Evolutionary conservation across 192 early-diverging fungal species (phyloP), one percentile per base, ranked within the genome.

Genomic region (Podila epigama): DNA sequence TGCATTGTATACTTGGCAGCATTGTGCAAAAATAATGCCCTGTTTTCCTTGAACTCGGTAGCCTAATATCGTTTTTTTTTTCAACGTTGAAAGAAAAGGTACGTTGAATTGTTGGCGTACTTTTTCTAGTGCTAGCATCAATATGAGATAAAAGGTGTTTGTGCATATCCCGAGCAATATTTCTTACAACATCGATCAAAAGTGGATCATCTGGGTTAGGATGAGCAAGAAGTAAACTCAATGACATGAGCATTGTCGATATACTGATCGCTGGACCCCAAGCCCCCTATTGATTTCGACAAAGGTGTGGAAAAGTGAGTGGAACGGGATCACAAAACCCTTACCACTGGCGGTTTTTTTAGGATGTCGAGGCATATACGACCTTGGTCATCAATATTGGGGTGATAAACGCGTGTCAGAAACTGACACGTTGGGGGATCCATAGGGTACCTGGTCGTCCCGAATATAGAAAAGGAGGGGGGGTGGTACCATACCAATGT

Each of bases 121-220:
- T 13, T 18, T 20, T 13, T 6, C 18, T 20, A 51, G 15, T 51
- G 25, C 6, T 20, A 51, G 25, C 55, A 37, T 35, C 36, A 35
- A 20, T 28, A 52, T 1, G 0, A 32, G 6, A 11, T 11, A 18
- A 10, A 27, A 15, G 8, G 2, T 2, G 2, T 2, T 42, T 13
- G 31, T 27, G 57, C 12, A 18, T 18, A 55, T 36, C 20, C 31
- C 29, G 27, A 7, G 15, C 27, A 33, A 11, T 34, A 42, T 13
- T 33, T 44, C 62, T 57, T 81, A 89, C 89, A 44, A 90, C 84
- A n/a, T 93, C 92, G 8, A 86, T 82, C 42, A 88, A 70, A 34
- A 94, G 68, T 37, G 93, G 93, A 59, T 94, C 93, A 33, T 93
- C 83, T 5, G 91, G 89, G 41, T 94, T 94, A 0, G 92, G 92